These are phyloP conservation scores for Garcia nutans DNA, from an alignment of 345 rosid species.

Conservation along the genomic window DNA sequence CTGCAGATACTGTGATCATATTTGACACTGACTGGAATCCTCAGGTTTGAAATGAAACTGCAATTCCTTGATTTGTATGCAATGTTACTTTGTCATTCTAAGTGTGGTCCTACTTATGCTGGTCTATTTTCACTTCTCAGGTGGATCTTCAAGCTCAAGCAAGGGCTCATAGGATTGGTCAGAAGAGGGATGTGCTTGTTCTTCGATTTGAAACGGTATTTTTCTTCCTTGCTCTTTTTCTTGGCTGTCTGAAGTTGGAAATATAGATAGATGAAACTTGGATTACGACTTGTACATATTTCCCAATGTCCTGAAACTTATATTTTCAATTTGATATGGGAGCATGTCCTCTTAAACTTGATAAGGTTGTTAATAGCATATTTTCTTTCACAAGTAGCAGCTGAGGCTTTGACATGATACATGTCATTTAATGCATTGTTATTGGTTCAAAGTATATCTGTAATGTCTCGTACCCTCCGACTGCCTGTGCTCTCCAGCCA, in stretches of 20 bases:
- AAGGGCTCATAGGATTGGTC: slow-evolving; percentile 96
- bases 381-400: background rate
- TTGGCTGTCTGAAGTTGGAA: slow-evolving; percentile 8
- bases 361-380: background rate
- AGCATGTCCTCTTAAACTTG: background rate
- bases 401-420: slow-evolving; percentile 1
- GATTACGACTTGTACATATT: background rate
- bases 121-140: slow-evolving; percentile 30
- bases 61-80: slow-evolving; percentile 15
- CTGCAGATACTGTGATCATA: slow-evolving; percentile 91
- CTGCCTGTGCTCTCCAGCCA: no score
- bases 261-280: background rate
- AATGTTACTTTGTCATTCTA: background rate
- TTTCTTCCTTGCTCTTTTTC: background rate
- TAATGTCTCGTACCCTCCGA: background rate
- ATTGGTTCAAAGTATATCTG: background rate
- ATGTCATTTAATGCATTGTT: background rate
- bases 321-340: background rate
- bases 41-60: slow-evolving; percentile 50
- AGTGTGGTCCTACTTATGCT: slow-evolving; percentile 14
- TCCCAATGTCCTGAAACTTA: background rate
- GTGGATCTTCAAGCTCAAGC: slow-evolving; percentile 99
- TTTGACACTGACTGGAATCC: slow-evolving; percentile 99
- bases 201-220: slow-evolving; percentile 89
- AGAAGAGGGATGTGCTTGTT: slow-evolving; percentile 96